A percentile compares a stretch with the other conserved stretches of the same genome.
Evolutionary conservation across 805 yeast genomes (phyloP).

Genomic region (Yamadazyma tumulicola): DNA sequence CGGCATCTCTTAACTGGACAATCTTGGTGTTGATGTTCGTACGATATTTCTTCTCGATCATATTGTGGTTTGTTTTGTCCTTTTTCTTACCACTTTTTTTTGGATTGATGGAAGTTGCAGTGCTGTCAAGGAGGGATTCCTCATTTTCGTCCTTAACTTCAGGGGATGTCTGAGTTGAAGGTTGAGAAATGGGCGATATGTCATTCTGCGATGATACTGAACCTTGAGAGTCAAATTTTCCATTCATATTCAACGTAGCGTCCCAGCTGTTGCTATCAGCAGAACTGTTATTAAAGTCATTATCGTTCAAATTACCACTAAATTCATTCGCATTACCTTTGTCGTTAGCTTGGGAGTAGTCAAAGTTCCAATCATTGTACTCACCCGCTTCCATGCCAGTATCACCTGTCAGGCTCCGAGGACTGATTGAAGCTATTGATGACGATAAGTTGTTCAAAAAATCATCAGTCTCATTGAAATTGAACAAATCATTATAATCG

Average conservation of each 20-base stretch:
- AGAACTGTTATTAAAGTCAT: constrained; percentile 6
- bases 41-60: constrained; percentile 78
- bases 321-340: not conserved
- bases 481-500: constrained; percentile 12
- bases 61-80: constrained; percentile 67
- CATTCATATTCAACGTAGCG: constrained; percentile 1
- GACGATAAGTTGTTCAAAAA: constrained; percentile 29
- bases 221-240: constrained; percentile 3
- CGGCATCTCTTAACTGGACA: constrained; percentile 66
- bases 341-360: not conserved
- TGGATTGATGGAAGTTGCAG: not conserved
- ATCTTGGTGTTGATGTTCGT: constrained; percentile 74
- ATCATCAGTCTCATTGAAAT: constrained; percentile 28
- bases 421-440: constrained; percentile 17
- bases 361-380: constrained; percentile 2
- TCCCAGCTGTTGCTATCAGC: constrained; percentile 7
- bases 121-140: not conserved
- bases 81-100: constrained; percentile 31
- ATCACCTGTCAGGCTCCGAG: constrained; percentile 10
- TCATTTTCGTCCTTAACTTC: constrained; percentile 7
- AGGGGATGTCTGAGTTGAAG: constrained; percentile 20
- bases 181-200: constrained; percentile 18
- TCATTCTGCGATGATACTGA: constrained; percentile 12
- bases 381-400: constrained; percentile 3
- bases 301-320: not conserved